These are phyloP conservation scores for Melanomma pulvis-pyrius DNA, from an alignment of 495 filamentous ascomycete genomes.

Conservation along the genomic window DNA sequence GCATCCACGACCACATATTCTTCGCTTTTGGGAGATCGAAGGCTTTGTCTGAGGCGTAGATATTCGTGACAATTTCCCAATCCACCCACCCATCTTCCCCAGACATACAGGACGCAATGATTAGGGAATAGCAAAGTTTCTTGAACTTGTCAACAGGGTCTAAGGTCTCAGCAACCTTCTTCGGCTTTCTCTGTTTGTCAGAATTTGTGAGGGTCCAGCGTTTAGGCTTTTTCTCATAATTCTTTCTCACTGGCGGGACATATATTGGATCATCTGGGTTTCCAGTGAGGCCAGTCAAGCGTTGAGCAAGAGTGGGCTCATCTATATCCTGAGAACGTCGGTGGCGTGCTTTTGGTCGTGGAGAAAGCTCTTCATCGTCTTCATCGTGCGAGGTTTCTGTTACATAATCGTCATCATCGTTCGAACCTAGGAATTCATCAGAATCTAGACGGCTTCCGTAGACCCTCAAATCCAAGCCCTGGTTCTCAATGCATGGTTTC, in stretches of 20 bases:
- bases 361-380: neutral
- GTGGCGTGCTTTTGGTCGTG: neutral
- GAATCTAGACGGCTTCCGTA: too few species aligned
- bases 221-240: constrained; percentile 12
- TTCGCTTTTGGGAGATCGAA: constrained; percentile 26
- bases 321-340: neutral
- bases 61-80: constrained; percentile 69
- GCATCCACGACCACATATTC: constrained; percentile 61
- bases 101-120: constrained; percentile 73
- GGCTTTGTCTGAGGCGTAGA: constrained; percentile 57
- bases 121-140: constrained; percentile 21
- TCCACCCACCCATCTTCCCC: constrained; percentile 70
- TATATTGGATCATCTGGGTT: constrained; percentile 25
- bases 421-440: neutral
- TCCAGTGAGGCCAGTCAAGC: constrained; percentile 30
- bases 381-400: neutral
- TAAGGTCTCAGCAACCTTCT: neutral
- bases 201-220: neutral
- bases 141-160: constrained; percentile 16
- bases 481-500: neutral
- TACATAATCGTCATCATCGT: neutral
- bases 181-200: neutral
- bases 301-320: constrained; percentile 20
- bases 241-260: constrained; percentile 1
- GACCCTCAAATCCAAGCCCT: neutral